Evolutionary conservation across 2,329 filamentous ascomycete species (phyloP), one percentile per base, ranked within the genome.

Genomic region (Alternaria sp.): DNA sequence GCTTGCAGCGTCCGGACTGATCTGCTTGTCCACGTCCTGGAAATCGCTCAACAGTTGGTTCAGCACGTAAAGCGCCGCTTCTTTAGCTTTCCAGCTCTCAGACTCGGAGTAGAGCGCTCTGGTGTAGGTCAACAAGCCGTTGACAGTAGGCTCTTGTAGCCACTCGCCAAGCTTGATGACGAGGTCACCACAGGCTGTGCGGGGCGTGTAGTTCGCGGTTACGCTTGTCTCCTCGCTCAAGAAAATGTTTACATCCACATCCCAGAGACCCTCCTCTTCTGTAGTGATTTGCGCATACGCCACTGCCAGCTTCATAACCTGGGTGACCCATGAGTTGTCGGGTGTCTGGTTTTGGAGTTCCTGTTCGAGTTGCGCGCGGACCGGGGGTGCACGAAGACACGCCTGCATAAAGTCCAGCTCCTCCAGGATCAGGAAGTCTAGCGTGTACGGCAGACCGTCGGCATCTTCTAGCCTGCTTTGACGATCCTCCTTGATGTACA

Each of bases 401-500:
- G 93, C 90, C 81, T 97, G 96, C 77, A 99, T 88, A 75, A 98
- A 94, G 80, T 99, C 96, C 23, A 99, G 85, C 79, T 98, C 94
- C 79, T 99, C 96, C 8, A 98, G 84, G 4, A 98, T 89, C 55
- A 99, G 86, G 75, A 97, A 96, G 80, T 99, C 96, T 23, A 99
- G 85, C 1, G 94, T 97, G 80, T 97, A 97, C 0, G 95, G 93
- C n/a, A 99, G 85, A 45, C 90, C 90, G 77, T 99, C 95, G 4
- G 91, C 88, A 78, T 97, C 94, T 79, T 97, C 94, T 32, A 98
- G 82, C 40, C 95, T 89, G 58, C 93, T 93, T 80, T 98, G 94
- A 49, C 91, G 88, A 70, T 95, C 93, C 67, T 92, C 90, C 58
- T 91, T 86, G 70, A 98, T 92, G 80, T 96, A 99, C 75, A 97